These are phyloP conservation scores for Ceratobasidium sp. DNA, from an alignment of 1,284 basidiomycete species.

Conservation along the genomic window DNA sequence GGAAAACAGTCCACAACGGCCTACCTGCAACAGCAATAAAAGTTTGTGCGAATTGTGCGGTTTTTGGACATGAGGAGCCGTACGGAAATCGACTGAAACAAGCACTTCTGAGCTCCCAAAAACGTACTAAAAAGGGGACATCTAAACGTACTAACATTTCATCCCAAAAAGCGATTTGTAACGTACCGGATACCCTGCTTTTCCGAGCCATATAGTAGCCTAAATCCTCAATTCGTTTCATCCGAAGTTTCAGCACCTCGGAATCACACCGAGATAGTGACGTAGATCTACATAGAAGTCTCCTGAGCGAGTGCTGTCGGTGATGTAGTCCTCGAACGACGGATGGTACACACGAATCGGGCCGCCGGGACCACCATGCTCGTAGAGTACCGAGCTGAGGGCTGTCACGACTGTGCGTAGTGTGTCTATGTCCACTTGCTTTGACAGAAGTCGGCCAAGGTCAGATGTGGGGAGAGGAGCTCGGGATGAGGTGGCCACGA, in stretches of 20 bases:
- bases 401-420: not conserved
- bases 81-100: slow-evolving; percentile 9
- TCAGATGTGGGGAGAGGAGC: not conserved
- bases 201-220: not conserved
- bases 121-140: slow-evolving; percentile 9
- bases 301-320: slow-evolving; percentile 9
- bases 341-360: slow-evolving; percentile 39
- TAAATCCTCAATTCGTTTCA: not conserved
- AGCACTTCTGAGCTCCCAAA: not conserved
- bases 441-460: not conserved
- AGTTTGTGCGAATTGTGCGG: not conserved
- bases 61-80: not conserved
- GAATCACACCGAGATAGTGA: not conserved
- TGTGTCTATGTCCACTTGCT: not conserved
- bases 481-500: not conserved
- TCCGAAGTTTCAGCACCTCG: slow-evolving; percentile 15
- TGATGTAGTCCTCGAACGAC: slow-evolving; percentile 28
- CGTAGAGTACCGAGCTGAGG: slow-evolving; percentile 32
- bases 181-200: not conserved
- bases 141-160: slow-evolving; percentile 15
- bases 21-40: not conserved
- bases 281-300: slow-evolving; percentile 4
- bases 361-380: not conserved
- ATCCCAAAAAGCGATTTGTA: slow-evolving; percentile 5
- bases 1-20: not conserved